phyloP scores from a whole-genome alignment of 164 flowering plant genomes.

The Magnolia officinalis region DNA sequence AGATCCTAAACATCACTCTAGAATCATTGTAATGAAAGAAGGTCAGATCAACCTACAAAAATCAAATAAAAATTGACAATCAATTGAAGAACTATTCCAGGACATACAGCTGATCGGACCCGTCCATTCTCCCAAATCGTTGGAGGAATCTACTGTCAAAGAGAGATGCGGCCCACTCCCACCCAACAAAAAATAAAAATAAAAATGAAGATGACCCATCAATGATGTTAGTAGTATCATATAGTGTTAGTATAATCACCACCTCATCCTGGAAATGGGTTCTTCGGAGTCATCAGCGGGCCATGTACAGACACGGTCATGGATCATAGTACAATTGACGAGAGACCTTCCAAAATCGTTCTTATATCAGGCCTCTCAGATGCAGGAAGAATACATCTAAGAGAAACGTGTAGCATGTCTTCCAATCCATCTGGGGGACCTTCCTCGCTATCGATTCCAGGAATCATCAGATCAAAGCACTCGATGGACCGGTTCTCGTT shows the following conservation, averaged over 20 bases:
- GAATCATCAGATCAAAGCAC: slow-evolving; percentile 42
- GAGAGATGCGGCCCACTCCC: not conserved
- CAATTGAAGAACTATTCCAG: not conserved
- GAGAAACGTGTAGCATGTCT: slow-evolving; percentile 50
- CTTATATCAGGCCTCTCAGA: slow-evolving; percentile 66
- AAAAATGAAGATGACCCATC: not conserved
- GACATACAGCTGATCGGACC: not conserved
- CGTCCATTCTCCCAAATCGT: not conserved
- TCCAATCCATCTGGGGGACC: slow-evolving; percentile 24
- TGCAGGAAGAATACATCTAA: slow-evolving; percentile 62
- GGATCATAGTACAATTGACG: slow-evolving; percentile 20
- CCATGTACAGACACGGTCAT: not conserved
- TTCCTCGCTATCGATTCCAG: slow-evolving; percentile 14
- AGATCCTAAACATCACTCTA: not conserved
- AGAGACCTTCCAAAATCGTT: slow-evolving; percentile 53
- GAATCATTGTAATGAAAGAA: not conserved
- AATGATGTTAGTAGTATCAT: slow-evolving; percentile 12
- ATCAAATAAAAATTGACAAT: not conserved
- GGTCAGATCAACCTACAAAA: not conserved
- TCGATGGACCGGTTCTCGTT: slow-evolving; percentile 39
- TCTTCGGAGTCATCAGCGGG: not conserved
- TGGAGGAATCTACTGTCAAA: not conserved
- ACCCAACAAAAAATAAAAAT: not conserved
- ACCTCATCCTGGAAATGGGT: not conserved
- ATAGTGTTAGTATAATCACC: not conserved